A percentile compares a stretch with the other conserved stretches of the same genome.
Evolutionary conservation across 2,329 filamentous ascomycete species (phyloP).

Genomic region (Fusarium protoensiforme): DNA sequence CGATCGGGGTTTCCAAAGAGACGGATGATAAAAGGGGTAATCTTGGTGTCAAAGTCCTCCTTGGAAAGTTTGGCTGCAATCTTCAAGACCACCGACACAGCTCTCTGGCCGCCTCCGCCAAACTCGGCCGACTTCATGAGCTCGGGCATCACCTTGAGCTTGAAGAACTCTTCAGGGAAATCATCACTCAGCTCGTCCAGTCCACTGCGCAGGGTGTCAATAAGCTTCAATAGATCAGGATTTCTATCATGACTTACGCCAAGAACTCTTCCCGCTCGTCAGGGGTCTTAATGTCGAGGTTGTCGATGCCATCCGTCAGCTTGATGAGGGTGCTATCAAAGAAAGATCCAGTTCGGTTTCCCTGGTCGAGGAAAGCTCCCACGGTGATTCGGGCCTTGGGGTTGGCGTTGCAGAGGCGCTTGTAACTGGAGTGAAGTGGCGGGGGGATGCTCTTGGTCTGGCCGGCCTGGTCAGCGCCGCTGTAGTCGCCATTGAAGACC

Average conservation of each 20-base stretch:
- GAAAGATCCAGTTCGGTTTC: slow-evolving; percentile 82
- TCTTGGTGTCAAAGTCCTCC: slow-evolving; percentile 87
- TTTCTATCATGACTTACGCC: slow-evolving; percentile 58
- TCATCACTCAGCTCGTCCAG: slow-evolving; percentile 90
- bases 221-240: background rate
- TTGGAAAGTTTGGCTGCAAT: slow-evolving; percentile 87
- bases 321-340: slow-evolving; percentile 95
- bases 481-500: slow-evolving; percentile 88
- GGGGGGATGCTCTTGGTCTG: slow-evolving; percentile 89
- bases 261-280: slow-evolving; percentile 87
- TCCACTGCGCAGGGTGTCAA: slow-evolving; percentile 63
- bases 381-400: slow-evolving; percentile 89
- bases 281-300: slow-evolving; percentile 86
- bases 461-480: slow-evolving; percentile 80
- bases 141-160: slow-evolving; percentile 94
- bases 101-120: slow-evolving; percentile 92
- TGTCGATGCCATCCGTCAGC: slow-evolving; percentile 92
- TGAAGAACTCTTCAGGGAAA: slow-evolving; percentile 98
- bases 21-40: slow-evolving; percentile 87
- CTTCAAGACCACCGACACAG: slow-evolving; percentile 88
- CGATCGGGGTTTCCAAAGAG: slow-evolving; percentile 92
- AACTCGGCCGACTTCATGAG: slow-evolving; percentile 99
- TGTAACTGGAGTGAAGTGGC: slow-evolving; percentile 91
- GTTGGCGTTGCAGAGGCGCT: slow-evolving; percentile 86
- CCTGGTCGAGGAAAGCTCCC: slow-evolving; percentile 89